Evolutionary conservation across 306 rosid species (phyloP).

Genomic region (Vicia faba): DNA sequence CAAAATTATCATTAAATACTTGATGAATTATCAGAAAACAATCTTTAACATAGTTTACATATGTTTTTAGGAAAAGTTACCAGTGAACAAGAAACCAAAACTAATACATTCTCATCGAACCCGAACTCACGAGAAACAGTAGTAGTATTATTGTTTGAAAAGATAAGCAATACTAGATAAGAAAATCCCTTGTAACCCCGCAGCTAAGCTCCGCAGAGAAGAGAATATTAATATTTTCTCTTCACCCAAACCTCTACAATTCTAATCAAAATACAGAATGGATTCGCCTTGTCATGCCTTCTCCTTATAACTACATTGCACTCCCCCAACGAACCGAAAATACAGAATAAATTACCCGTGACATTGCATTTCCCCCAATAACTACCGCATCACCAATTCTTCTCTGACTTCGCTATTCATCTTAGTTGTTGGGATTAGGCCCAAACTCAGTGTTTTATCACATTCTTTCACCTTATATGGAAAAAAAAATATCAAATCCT

Average conservation of each 20-base stretch:
- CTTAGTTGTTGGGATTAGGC: background rate
- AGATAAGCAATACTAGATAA: background rate
- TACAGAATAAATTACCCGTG: background rate
- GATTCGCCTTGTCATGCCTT: background rate
- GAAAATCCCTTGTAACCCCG: background rate
- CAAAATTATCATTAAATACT: constrained; percentile 29
- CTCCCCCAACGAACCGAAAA: background rate
- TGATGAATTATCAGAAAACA: constrained; percentile 36
- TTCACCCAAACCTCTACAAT: background rate
- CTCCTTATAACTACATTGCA: background rate
- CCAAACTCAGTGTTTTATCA: background rate
- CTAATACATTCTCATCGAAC: background rate
- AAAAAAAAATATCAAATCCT: constrained; percentile 27
- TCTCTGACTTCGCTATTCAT: background rate
- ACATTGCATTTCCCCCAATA: background rate
- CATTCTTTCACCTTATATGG: constrained; percentile 24
- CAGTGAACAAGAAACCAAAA: constrained; percentile 34
- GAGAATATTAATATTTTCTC: background rate
- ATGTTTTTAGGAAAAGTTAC: background rate
- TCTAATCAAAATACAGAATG: constrained; percentile 1
- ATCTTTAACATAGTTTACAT: constrained; percentile 9
- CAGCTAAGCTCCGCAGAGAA: background rate
- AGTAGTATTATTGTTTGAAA: background rate
- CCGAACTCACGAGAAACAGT: background rate
- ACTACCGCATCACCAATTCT: background rate